phyloP scores from a whole-genome alignment of 768 basidiomycete species.

The Podaxis pistillaris region DNA sequence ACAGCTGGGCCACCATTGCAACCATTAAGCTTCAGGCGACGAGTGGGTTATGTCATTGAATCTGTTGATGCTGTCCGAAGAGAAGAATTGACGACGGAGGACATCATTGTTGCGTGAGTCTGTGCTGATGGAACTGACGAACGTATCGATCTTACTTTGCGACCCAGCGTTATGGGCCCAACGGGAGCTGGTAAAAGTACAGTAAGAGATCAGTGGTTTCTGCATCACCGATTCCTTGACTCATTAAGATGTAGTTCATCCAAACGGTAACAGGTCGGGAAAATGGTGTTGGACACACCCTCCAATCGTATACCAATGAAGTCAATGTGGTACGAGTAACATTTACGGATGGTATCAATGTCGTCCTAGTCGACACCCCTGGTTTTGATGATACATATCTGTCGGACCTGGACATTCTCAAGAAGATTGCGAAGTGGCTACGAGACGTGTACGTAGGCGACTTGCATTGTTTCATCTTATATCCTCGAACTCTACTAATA shows the following conservation, averaged over 20 bases:
- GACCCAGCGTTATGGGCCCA: neutral
- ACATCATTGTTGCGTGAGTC: neutral
- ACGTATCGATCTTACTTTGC: neutral
- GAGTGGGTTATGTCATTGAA: neutral
- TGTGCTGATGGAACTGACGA: neutral
- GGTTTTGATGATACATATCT: conserved; percentile 1
- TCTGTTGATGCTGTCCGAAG: neutral
- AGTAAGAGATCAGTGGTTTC: neutral
- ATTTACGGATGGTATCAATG: neutral
- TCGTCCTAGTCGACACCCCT: conserved; percentile 1
- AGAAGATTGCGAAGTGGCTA: neutral
- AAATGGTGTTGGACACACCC: neutral
- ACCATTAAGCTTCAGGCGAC: neutral
- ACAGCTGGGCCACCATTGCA: neutral
- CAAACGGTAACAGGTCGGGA: neutral
- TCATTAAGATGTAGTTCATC: neutral
- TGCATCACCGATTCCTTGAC: neutral
- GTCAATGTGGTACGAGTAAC: neutral
- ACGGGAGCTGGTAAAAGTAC: neutral
- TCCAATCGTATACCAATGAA: neutral
- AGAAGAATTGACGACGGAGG: neutral
- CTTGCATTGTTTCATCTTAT: neutral
- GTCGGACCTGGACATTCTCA: neutral
- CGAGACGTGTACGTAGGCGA: neutral
- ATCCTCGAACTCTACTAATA: neutral